These are phyloP conservation scores for Ganoderma leucocontextum DNA, from an alignment of 1,284 basidiomycete species.

Conservation along the genomic window DNA sequence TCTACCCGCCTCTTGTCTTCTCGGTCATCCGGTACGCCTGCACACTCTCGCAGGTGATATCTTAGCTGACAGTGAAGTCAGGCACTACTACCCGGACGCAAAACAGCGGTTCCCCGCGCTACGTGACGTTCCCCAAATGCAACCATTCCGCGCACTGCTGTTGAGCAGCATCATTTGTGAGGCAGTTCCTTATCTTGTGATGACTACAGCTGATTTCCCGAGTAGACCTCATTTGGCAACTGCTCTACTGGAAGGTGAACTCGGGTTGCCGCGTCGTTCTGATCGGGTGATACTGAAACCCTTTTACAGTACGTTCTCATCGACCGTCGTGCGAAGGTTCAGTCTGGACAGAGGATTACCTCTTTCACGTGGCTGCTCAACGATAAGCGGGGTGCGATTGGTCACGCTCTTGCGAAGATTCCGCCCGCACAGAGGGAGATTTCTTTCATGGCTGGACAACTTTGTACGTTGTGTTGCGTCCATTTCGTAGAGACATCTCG, in stretches of 20 bases:
- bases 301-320: constrained; percentile 77
- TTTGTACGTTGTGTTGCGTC: constrained; percentile 56
- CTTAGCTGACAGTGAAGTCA: constrained; percentile 40
- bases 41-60: too few relatives aligned
- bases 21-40: constrained; percentile 80
- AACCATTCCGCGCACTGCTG: constrained; percentile 68
- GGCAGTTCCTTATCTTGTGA: constrained; percentile 40
- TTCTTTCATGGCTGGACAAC: constrained; percentile 87
- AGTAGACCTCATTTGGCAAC: constrained; percentile 87
- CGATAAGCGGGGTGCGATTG: constrained; percentile 86
- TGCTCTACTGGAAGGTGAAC: constrained; percentile 86
- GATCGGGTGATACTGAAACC: neutral
- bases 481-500: neutral
- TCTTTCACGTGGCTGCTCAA: constrained; percentile 88
- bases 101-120: constrained; percentile 86
- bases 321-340: constrained; percentile 85
- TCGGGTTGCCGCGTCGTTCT: neutral
- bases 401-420: constrained; percentile 69
- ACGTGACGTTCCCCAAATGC: constrained; percentile 64
- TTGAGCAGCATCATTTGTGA: constrained; percentile 79
- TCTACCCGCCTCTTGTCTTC: constrained; percentile 88
- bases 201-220: constrained; percentile 22
- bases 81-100: constrained; percentile 85
- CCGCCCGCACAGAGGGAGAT: constrained; percentile 69
- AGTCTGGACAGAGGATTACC: constrained; percentile 86